Evolutionary conservation across 345 rosid species (phyloP).

Genomic region (Melaleuca alternifolia): DNA sequence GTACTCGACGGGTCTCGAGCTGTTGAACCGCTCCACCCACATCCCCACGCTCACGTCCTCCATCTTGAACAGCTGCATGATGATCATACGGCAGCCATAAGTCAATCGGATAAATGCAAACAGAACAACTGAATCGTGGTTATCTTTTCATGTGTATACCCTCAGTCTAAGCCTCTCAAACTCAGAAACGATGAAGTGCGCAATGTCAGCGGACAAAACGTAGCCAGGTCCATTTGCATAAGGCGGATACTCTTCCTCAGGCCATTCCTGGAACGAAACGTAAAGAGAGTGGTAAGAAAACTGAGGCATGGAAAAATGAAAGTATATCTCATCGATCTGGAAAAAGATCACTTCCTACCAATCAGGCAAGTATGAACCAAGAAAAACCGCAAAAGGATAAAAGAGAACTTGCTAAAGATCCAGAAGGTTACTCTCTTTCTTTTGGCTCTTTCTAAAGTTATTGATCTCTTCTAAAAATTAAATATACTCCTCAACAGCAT

Average conservation of each 20-base stretch:
- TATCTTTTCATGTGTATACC: constrained; percentile 19
- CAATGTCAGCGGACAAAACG: constrained; percentile 70
- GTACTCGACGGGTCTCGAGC: constrained; percentile 60
- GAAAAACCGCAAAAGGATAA: not conserved
- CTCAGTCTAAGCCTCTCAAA: constrained; percentile 72
- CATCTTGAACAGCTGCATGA: constrained; percentile 86
- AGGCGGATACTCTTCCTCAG: constrained; percentile 95
- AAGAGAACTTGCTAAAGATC: not conserved
- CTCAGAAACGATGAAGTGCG: constrained; percentile 57
- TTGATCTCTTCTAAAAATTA: not conserved
- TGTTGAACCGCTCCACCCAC: constrained; percentile 97
- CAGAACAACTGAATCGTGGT: not conserved
- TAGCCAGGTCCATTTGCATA: constrained; percentile 97
- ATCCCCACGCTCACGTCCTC: constrained; percentile 98
- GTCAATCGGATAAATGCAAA: not conserved
- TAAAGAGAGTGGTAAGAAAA: not conserved
- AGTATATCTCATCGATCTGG: not conserved
- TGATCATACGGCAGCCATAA: not conserved
- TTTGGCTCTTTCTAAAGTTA: not conserved
- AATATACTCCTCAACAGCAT: not conserved
- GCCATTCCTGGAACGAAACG: constrained; percentile 69
- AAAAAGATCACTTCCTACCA: not conserved
- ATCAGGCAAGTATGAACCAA: not conserved
- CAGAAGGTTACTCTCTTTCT: not conserved
- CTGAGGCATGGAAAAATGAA: not conserved